Evolutionary conservation across 129 eudicot species (phyloP), one percentile per base, ranked within the genome.

Genomic region (Tanacetum coccineum): DNA sequence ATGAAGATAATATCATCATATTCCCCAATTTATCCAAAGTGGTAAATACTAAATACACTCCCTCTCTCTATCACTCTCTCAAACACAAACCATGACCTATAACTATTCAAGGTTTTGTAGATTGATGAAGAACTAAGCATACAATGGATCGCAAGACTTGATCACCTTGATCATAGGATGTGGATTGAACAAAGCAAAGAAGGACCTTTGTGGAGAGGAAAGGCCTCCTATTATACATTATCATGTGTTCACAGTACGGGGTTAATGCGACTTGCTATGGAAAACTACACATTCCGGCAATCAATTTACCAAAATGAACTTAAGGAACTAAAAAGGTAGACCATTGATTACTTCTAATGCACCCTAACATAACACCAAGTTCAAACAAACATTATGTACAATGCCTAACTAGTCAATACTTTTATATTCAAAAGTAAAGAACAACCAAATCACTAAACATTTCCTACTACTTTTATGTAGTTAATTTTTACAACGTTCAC

Each of bases 121-220:
- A 70, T 87, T 69, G 67, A 61, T 59, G 76, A 81, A 64, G 95
- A 87, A 70, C 66, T 87, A 55, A 50, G 53, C 64, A 30, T 57
- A 61, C 90, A 90, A 32, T 87, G 95, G 95, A 72, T 82, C 47
- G 85, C 87, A 56, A 74, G 90, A 58, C 70, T 87, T 19, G 90
- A 87, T 72, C 90, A 77, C 80, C 78, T 87, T 54, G 87, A 80
- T 65, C 87, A 84, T 48, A 72, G 95, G 56, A 74, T 64, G 65
- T 84, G 90, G 87, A 87, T 87, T 60, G 95, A 87, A 78, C 79
- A 76, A 76, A 79, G 56, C 55, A 68, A 61, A 50, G 54, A 17
- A 59, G 50, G 49, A 17, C 72, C 82, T 15, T 60, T 84, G 3
- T 68, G 80, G 76, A 54, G 57, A 26, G 90, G 83, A 64, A 87